Conservation (phyloP, 2,329 filamentous ascomycete genomes). For the Beauveria australis region DNA sequence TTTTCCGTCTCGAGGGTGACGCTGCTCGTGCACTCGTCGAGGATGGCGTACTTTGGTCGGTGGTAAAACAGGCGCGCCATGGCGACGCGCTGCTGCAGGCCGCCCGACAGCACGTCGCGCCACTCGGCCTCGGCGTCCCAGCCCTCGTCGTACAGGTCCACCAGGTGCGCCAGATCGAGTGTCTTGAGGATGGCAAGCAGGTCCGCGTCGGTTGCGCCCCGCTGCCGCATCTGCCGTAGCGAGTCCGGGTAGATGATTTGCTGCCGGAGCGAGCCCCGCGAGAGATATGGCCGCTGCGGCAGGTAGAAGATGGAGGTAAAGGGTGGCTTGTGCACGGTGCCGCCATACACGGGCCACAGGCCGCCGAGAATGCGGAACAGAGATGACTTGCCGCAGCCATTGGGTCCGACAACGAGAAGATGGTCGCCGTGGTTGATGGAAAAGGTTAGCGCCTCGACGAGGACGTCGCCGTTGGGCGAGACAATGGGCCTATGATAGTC, state of each 20-base stretch:
- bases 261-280: constrained; percentile 82
- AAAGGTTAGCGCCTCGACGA: constrained; percentile 81
- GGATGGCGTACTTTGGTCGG: constrained; percentile 81
- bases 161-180: constrained; percentile 75
- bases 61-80: constrained; percentile 97
- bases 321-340: constrained; percentile 82
- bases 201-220: constrained; percentile 73
- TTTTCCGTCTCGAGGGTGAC: constrained; percentile 94
- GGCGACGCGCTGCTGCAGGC: constrained; percentile 89
- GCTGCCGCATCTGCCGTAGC: constrained; percentile 76
- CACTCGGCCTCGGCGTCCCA: constrained; percentile 96
- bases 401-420: constrained; percentile 88
- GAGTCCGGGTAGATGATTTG: constrained; percentile 96
- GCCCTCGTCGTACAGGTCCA: constrained; percentile 65
- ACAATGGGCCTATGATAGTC: constrained; percentile 61
- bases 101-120: constrained; percentile 87
- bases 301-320: constrained; percentile 97
- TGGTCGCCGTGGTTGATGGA: constrained; percentile 80
- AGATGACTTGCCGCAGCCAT: constrained; percentile 93
- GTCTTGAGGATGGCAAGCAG: constrained; percentile 67
- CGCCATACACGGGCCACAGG: constrained; percentile 95
- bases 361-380: constrained; percentile 94
- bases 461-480: constrained; percentile 89
- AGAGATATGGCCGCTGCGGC: constrained; percentile 89
- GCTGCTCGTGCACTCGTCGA: constrained; percentile 92